phyloP scores from a whole-genome alignment of 2,329 filamentous ascomycete genomes.

The Phialemoniopsis sp. region DNA sequence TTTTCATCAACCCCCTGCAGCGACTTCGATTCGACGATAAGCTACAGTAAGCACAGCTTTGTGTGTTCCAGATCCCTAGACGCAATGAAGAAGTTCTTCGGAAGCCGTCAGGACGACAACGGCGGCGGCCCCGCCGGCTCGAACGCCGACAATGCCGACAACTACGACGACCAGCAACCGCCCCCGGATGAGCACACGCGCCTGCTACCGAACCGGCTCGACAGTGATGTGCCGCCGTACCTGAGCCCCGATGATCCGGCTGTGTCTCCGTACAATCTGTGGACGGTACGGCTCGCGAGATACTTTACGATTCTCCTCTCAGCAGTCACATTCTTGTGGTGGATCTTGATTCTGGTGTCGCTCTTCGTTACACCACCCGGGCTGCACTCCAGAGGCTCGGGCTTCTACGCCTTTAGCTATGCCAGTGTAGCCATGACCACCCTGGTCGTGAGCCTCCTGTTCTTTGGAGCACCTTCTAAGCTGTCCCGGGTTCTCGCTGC shows the following conservation, averaged over 20 bases:
- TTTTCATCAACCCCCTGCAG: too few relatives aligned
- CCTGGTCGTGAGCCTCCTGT: conserved; percentile 72
- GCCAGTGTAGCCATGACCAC: conserved; percentile 74
- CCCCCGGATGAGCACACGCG: conserved; percentile 52
- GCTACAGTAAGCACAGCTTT: too few relatives aligned
- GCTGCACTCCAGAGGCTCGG: conserved; percentile 83
- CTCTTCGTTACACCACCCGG: conserved; percentile 87
- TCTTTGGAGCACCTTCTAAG: conserved; percentile 82
- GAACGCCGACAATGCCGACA: conserved; percentile 6
- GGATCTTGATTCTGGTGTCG: conserved; percentile 82
- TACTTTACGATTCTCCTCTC: conserved; percentile 76
- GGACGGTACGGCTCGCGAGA: conserved; percentile 78
- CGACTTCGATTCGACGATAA: too few relatives aligned
- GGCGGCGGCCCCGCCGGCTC: conserved; percentile 19
- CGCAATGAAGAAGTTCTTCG: conserved; percentile 1
- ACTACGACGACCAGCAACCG: conserved; percentile 13
- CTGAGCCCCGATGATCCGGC: conserved; percentile 78
- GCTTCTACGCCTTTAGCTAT: conserved; percentile 85
- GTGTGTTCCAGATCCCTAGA: too few relatives aligned
- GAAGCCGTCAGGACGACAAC: conserved; percentile 5
- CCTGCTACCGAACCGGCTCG: conserved; percentile 64
- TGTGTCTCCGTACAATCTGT: conserved; percentile 92
- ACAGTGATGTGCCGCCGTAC: conserved; percentile 47
- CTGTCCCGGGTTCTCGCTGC: conserved; percentile 71
- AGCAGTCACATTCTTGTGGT: conserved; percentile 80